These are phyloP conservation scores for Penicillium sp. DNA, from an alignment of 2,329 filamentous ascomycete species.

Conservation along the genomic window DNA sequence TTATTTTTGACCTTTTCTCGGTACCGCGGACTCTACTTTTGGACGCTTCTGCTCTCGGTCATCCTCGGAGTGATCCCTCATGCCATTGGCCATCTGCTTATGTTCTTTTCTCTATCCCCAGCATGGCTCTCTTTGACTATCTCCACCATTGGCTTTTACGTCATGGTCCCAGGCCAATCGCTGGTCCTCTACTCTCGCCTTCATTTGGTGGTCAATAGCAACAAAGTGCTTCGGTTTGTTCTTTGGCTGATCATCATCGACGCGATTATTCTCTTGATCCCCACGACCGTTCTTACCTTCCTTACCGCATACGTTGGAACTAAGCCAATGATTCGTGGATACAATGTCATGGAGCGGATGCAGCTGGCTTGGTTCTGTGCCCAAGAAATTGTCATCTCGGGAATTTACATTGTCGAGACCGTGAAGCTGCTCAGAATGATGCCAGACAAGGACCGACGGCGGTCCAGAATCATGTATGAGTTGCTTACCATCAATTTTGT, in stretches of 20 bases:
- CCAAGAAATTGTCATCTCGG: constrained; percentile 47
- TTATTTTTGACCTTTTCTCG: constrained; percentile 38
- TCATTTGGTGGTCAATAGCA: constrained; percentile 56
- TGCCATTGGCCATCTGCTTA: constrained; percentile 40
- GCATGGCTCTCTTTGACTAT: constrained; percentile 38
- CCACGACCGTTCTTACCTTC: constrained; percentile 55
- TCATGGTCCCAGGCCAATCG: constrained; percentile 60
- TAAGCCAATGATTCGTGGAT: constrained; percentile 31
- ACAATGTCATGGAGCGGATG: constrained; percentile 43
- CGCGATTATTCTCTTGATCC: constrained; percentile 50
- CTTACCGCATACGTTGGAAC: constrained; percentile 31
- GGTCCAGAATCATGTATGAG: constrained; percentile 46
- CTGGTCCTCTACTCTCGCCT: constrained; percentile 63
- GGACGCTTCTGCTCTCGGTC: constrained; percentile 37
- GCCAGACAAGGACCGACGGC: constrained; percentile 32
- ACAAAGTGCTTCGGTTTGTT: constrained; percentile 46
- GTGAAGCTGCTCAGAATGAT: constrained; percentile 41
- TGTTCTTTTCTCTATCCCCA: constrained; percentile 34
- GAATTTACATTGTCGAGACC: constrained; percentile 53
- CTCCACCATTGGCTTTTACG: constrained; percentile 53
- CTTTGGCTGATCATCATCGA: constrained; percentile 58
- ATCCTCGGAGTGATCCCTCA: constrained; percentile 36
- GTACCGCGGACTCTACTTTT: constrained; percentile 41
- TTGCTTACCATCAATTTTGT: constrained; percentile 49
- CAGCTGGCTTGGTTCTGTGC: constrained; percentile 44